phyloP scores from a whole-genome alignment of 2,329 filamentous ascomycete genomes.

The Claviceps africana region DNA sequence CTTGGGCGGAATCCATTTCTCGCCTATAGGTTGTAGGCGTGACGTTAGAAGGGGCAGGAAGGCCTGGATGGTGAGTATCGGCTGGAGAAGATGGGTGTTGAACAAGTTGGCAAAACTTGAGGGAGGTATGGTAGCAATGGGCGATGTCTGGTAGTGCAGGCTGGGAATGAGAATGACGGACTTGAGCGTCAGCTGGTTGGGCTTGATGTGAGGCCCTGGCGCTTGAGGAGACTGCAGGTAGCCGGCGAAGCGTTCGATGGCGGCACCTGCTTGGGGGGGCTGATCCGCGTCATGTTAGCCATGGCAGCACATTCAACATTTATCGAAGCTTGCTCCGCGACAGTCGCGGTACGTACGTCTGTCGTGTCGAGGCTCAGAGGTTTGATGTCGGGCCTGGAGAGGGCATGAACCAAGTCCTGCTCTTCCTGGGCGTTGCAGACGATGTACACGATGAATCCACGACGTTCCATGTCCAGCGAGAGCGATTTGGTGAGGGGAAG shows the following conservation, averaged over 20 bases:
- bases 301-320: not conserved
- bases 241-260: constrained; percentile 56
- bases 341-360: constrained; percentile 41
- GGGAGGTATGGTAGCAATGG: constrained; percentile 72
- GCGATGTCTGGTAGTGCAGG: constrained; percentile 64
- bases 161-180: constrained; percentile 76
- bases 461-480: constrained; percentile 72
- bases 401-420: constrained; percentile 60
- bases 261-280: constrained; percentile 53
- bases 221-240: constrained; percentile 62
- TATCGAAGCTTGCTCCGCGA: not conserved
- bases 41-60: constrained; percentile 69
- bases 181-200: constrained; percentile 62
- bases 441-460: constrained; percentile 87
- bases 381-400: constrained; percentile 69
- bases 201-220: constrained; percentile 60
- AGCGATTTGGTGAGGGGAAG: constrained; percentile 75
- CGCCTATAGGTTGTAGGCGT: constrained; percentile 38
- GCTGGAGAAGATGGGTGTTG: constrained; percentile 81
- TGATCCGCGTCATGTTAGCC: constrained; percentile 17
- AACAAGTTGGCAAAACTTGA: constrained; percentile 79
- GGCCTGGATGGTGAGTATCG: constrained; percentile 75
- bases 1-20: constrained; percentile 43
- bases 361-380: constrained; percentile 72
- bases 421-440: constrained; percentile 78